These are phyloP conservation scores for Brassica incana DNA, from an alignment of 345 rosid species.

Conservation along the genomic window DNA sequence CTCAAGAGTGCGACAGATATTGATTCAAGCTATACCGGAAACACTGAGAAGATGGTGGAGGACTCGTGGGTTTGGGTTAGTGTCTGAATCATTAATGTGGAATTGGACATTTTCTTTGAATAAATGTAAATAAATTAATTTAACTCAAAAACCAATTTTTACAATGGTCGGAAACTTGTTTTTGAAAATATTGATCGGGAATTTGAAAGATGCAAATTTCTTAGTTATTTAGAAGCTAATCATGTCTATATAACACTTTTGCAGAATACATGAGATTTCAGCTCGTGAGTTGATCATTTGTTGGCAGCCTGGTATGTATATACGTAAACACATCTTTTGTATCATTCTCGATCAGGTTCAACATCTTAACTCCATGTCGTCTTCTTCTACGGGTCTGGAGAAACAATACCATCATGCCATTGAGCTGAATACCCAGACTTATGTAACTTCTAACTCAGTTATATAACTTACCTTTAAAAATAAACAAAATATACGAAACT, in stretches of 20 bases:
- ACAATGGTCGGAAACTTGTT: not conserved
- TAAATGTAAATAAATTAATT: not conserved
- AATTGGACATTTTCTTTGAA: slow-evolving; percentile 7
- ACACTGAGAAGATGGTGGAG: slow-evolving; percentile 25
- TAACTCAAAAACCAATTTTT: not conserved
- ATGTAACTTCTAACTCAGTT: too few species aligned
- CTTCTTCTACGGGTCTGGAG: not conserved
- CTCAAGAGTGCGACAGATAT: slow-evolving; percentile 19
- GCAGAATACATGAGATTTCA: not conserved
- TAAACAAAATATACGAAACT: too few species aligned
- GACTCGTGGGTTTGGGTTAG: slow-evolving; percentile 24
- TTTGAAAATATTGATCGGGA: not conserved
- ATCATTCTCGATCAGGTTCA: not conserved
- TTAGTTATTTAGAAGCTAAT: not conserved
- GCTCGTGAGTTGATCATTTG: not conserved
- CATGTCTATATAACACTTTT: not conserved
- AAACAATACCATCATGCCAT: not conserved
- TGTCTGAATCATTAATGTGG: slow-evolving; percentile 13
- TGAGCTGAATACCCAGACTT: not conserved
- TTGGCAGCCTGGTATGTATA: too few species aligned
- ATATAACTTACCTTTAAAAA: too few species aligned
- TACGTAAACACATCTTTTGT: too few species aligned
- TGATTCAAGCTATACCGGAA: slow-evolving; percentile 12
- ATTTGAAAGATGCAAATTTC: not conserved
- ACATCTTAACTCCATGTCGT: not conserved